phyloP scores from a whole-genome alignment of 257 asterid genomes.

The Primulina eburnea region DNA sequence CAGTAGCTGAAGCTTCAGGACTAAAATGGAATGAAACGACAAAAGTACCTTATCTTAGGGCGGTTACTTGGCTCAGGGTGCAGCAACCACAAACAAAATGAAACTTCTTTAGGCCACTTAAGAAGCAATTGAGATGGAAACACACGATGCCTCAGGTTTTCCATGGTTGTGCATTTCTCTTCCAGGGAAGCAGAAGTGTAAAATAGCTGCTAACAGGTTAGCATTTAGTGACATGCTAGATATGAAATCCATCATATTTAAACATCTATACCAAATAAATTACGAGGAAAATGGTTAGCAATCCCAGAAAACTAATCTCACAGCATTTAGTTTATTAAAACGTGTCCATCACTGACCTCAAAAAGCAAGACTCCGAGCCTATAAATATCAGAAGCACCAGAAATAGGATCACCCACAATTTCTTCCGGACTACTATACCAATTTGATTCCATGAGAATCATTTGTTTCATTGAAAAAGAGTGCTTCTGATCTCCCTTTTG shows the following conservation, averaged over 20 bases:
- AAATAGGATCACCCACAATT: constrained; percentile 44
- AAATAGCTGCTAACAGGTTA: constrained; percentile 59
- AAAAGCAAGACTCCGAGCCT: constrained; percentile 90
- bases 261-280: not conserved
- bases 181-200: constrained; percentile 63
- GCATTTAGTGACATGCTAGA: constrained; percentile 16
- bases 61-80: constrained; percentile 88
- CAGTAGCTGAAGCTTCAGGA: not conserved
- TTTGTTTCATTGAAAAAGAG: constrained; percentile 76
- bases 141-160: constrained; percentile 79
- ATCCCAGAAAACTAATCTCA: not conserved
- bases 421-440: constrained; percentile 92
- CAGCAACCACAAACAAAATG: constrained; percentile 93
- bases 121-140: constrained; percentile 91
- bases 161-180: constrained; percentile 78
- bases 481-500: constrained; percentile 50
- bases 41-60: constrained; percentile 67
- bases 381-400: constrained; percentile 82
- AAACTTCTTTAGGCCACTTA: constrained; percentile 97
- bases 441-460: constrained; percentile 72
- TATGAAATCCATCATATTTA: not conserved
- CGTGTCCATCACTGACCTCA: constrained; percentile 52
- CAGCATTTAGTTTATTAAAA: not conserved
- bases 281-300: not conserved
- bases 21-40: not conserved